Evolutionary conservation across 495 filamentous ascomycete genomes (phyloP).

Genomic region (Hypoxylon subgilvum): DNA sequence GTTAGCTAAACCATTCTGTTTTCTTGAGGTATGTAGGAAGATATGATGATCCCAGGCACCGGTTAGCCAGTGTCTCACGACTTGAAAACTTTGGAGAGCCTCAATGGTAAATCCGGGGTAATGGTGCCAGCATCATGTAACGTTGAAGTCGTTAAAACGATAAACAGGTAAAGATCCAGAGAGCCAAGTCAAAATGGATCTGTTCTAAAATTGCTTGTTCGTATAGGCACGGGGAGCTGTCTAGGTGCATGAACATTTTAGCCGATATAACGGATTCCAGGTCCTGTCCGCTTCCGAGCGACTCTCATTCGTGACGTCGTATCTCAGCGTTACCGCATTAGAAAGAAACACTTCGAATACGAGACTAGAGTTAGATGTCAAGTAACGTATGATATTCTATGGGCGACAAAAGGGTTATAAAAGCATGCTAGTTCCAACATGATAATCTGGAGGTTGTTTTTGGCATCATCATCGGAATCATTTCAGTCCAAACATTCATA

Average conservation of each 20-base stretch:
- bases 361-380: no score
- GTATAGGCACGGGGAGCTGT: constrained; percentile 18
- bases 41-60: no score
- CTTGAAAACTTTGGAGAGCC: no score
- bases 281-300: not conserved
- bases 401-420: not conserved
- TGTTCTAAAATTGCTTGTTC: not conserved
- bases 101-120: no score
- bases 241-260: constrained; percentile 17
- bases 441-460: no score
- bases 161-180: not conserved
- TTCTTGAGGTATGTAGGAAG: no score
- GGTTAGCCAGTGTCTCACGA: no score
- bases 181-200: not conserved
- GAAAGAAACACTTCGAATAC: not conserved
- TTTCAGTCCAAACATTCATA: no score
- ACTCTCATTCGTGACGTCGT: constrained; percentile 11
- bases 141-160: not conserved
- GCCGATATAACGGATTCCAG: constrained; percentile 9
- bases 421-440: not conserved
- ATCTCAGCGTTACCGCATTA: constrained; percentile 2
- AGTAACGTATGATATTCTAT: constrained; percentile 22
- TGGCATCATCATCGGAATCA: not conserved
- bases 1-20: no score
- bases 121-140: not conserved